Base-by-base conservation (phyloP, 73 alveolate species). In the Strombidium stylifer region DNA sequence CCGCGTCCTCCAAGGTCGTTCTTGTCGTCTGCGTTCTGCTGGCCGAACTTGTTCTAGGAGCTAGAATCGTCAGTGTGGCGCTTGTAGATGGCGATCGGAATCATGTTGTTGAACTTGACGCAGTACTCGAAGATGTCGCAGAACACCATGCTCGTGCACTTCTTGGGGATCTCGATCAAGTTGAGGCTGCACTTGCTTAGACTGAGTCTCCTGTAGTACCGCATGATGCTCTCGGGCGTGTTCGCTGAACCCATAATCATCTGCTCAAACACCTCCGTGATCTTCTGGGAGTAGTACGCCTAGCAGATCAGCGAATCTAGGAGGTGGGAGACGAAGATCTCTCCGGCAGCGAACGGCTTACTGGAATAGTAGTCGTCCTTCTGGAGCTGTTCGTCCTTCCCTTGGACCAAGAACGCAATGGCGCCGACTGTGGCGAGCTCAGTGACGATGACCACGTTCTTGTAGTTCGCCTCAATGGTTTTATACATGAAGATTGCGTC, bases 321-420 rank as follows among this genome's bases (percentile, higher is more conserved):
- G 90, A 94, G 75, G 6, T 93, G 66, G 14, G 96, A 82, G 45
- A 94, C 89, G 72, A 81, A 94, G 8, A 94, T 89, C 71, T 94
- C 99, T 2, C 98, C 99, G 30, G 94, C 83, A 0, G 99, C 99
- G 85, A 94, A 94, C 28, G 99, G 94, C 57, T 85, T 92, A 50
- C 97, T 89, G 31, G 76, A 72, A 65, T 86, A 83, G 72, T 87
- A 88, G 7, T 94, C 97, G 35, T 76, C 75, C 59, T 81, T 77
- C 39, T 87, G 64, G 19, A 51, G 72, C 67, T 77, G 50, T 65
- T 84, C 91, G 48, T 94, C 96, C 10, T 83, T 81, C 2, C 88
- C 79, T 11, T 81, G 70, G 8, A 76, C 59, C 26, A 94, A 62
- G 75, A 89, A 94, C 3, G 92, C 69, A 25, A 94, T 77, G 0